Conservation (phyloP, 2,329 filamentous ascomycete genomes). For the Pseudocercospora ulei region DNA sequence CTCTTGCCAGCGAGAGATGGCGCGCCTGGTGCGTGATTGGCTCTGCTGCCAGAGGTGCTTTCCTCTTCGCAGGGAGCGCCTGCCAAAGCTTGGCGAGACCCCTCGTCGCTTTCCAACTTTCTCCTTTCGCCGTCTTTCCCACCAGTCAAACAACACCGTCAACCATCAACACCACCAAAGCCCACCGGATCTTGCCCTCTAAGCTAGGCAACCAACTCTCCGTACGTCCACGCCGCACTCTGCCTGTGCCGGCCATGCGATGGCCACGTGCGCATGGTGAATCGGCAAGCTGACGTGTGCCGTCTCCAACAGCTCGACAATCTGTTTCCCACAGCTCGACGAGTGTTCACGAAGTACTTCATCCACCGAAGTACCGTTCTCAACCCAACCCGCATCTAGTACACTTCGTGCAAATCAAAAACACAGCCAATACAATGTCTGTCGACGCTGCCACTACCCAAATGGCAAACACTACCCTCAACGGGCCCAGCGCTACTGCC, state of each 20-base stretch:
- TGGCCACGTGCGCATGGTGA: constrained; percentile 7
- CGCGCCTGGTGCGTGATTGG: background rate
- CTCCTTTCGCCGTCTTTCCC: constrained; percentile 25
- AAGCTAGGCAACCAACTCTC: constrained; percentile 46
- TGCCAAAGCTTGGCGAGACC: constrained; percentile 2
- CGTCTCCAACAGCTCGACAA: constrained; percentile 40
- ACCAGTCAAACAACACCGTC: constrained; percentile 21
- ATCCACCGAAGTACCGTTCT: constrained; percentile 21
- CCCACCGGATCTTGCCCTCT: constrained; percentile 32
- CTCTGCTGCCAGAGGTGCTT: background rate
- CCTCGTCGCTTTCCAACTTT: constrained; percentile 15
- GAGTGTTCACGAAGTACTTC: constrained; percentile 27
- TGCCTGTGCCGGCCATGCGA: constrained; percentile 2
- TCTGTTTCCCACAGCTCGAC: constrained; percentile 38
- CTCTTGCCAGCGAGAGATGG: constrained; percentile 3
- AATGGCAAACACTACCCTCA: constrained; percentile 56
- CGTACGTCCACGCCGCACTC: constrained; percentile 21
- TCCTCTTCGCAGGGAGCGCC: constrained; percentile 2
- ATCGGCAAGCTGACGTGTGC: constrained; percentile 18
- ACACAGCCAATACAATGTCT: constrained; percentile 68
- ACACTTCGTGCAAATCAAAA: constrained; percentile 45
- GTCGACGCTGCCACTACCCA: constrained; percentile 68
- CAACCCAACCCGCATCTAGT: constrained; percentile 14
- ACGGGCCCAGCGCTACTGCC: constrained; percentile 48
- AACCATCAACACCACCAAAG: constrained; percentile 20